These are phyloP conservation scores for Camellia oleifera DNA, from an alignment of 179 eudicot genomes.

Conservation along the genomic window DNA sequence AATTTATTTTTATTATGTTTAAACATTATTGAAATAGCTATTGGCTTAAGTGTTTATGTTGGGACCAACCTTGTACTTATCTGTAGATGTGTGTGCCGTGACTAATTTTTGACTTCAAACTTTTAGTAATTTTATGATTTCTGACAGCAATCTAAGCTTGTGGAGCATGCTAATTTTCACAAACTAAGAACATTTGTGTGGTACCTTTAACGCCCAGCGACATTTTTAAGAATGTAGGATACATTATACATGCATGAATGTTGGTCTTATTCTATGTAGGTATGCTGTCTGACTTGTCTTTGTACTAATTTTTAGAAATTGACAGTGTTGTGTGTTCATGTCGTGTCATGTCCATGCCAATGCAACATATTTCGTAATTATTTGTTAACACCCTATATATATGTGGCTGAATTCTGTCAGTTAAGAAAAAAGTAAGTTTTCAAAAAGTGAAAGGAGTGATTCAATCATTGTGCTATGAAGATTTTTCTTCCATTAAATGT, in stretches of 20 bases:
- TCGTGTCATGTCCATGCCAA: not conserved
- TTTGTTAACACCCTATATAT: not conserved
- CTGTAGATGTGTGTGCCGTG: not conserved
- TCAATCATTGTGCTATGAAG: not conserved
- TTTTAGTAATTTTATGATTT: not conserved
- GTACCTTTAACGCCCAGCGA: not conserved
- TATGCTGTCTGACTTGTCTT: not conserved
- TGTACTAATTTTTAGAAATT: not conserved
- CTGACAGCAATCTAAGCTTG: not conserved
- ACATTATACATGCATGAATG: not conserved
- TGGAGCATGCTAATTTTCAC: constrained; percentile 3
- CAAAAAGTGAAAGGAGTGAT: not conserved
- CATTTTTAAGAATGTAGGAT: not conserved
- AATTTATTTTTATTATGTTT: not conserved
- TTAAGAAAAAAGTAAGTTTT: not conserved
- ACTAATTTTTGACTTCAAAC: not conserved
- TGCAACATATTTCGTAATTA: not conserved
- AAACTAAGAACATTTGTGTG: not conserved
- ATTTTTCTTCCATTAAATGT: not conserved
- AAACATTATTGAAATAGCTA: not conserved
- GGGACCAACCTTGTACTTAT: not conserved
- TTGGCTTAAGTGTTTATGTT: not conserved
- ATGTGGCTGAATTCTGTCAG: not conserved
- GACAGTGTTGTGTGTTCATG: not conserved
- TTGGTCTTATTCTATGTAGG: not conserved